Conservation (phyloP, 1,139 yeast genomes). For the Wickerhamomyces sp. region DNA sequence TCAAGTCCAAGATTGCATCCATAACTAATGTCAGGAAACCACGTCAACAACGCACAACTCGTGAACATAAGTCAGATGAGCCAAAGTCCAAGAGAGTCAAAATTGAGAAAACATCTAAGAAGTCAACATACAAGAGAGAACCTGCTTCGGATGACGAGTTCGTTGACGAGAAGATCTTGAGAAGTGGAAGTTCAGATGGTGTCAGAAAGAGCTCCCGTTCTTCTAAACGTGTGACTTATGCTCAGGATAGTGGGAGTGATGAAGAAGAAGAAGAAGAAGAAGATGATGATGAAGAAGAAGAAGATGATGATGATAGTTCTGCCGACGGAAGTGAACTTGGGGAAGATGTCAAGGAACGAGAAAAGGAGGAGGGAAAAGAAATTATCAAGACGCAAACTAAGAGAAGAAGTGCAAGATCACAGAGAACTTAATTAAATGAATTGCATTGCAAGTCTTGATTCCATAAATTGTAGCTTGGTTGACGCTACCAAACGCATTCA, state of each 20-base stretch:
- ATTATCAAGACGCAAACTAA: no score
- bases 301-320: slow-evolving; percentile 2
- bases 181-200: slow-evolving; percentile 20
- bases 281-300: slow-evolving; percentile 9
- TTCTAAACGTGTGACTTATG: slow-evolving; percentile 36
- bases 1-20: slow-evolving; percentile 18
- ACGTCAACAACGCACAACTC: slow-evolving; percentile 6
- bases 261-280: slow-evolving; percentile 15
- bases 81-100: slow-evolving; percentile 22
- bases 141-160: slow-evolving; percentile 13
- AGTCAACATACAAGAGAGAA: slow-evolving; percentile 9
- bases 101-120: slow-evolving; percentile 8
- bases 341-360: no score
- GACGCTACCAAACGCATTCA: no score
- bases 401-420: no score
- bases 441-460: no score
- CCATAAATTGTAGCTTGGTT: no score
- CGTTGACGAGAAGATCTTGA: slow-evolving; percentile 7
- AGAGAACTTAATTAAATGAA: no score
- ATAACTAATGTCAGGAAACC: slow-evolving; percentile 12
- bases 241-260: slow-evolving; percentile 25
- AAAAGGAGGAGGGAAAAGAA: no score
- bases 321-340: neutral
- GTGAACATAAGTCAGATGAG: slow-evolving; percentile 15
- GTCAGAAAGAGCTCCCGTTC: slow-evolving; percentile 42